Conservation (phyloP, 805 yeast species). For the Candida broadrunensis region DNA sequence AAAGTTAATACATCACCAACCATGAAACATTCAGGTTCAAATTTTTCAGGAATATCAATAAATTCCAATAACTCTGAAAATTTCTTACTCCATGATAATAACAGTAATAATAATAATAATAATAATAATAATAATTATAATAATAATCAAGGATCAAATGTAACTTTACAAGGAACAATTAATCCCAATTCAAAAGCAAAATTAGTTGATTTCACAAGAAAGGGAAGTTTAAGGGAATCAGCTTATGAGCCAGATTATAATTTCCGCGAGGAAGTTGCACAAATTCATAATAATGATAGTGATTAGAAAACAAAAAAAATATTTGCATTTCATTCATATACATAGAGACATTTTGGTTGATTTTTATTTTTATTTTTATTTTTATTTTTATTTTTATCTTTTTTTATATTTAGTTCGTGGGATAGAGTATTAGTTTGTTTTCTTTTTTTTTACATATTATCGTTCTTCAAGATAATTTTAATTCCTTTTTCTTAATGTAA, state of each 20-base stretch:
- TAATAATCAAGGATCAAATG: background rate
- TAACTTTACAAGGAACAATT: background rate
- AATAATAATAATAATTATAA: background rate
- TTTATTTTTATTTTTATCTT: too few species aligned
- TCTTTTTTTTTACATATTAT: too few species aligned
- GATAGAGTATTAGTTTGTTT: too few species aligned
- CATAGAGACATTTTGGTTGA: too few species aligned
- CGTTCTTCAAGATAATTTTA: too few species aligned
- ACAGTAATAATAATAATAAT: background rate
- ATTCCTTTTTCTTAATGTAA: too few species aligned
- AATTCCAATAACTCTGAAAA: slow-evolving; percentile 10
- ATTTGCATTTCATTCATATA: too few species aligned
- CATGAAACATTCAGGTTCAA: slow-evolving; percentile 9
- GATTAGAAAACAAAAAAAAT: slow-evolving; percentile 12
- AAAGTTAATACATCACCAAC: slow-evolving; percentile 3
- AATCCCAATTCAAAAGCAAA: slow-evolving; percentile 26
- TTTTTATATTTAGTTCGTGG: too few species aligned
- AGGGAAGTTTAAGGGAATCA: slow-evolving; percentile 40
- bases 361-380: too few species aligned
- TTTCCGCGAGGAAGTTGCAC: slow-evolving; percentile 32
- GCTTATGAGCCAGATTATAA: slow-evolving; percentile 29
- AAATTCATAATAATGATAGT: slow-evolving; percentile 30
- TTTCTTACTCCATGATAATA: slow-evolving; percentile 5
- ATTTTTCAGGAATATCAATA: slow-evolving; percentile 20
- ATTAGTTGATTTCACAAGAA: slow-evolving; percentile 46